Evolutionary conservation across 129 eudicot species (phyloP).

Genomic region (Flaveria linearis): DNA sequence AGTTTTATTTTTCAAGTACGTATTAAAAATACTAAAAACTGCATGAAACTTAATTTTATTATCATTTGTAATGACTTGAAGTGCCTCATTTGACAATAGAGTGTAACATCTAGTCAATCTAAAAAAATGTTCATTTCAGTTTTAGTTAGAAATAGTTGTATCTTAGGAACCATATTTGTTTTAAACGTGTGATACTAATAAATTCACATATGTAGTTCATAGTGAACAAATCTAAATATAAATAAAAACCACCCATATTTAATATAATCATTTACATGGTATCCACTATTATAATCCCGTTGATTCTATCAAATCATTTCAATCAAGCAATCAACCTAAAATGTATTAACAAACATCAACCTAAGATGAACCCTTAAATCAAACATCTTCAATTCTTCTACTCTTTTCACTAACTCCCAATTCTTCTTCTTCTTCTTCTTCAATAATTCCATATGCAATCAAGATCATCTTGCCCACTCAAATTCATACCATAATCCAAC

Average conservation of each 20-base stretch:
- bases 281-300: slow-evolving; percentile 22
- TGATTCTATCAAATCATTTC: slow-evolving; percentile 36
- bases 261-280: slow-evolving; percentile 38
- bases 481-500: slow-evolving; percentile 38
- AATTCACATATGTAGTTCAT: neutral
- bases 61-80: too few species aligned
- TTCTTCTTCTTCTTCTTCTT: slow-evolving; percentile 7
- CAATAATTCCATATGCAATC: slow-evolving; percentile 74
- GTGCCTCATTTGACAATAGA: too few species aligned
- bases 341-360: slow-evolving; percentile 31
- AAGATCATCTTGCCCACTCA: slow-evolving; percentile 50
- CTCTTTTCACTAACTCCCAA: neutral
- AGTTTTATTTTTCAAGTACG: too few species aligned
- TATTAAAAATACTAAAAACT: too few species aligned
- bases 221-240: neutral
- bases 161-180: too few species aligned
- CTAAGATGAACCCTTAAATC: slow-evolving; percentile 18
- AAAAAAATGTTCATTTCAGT: too few species aligned
- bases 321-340: slow-evolving; percentile 33
- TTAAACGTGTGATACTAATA: too few species aligned
- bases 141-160: too few species aligned
- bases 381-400: slow-evolving; percentile 20
- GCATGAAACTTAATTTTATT: too few species aligned
- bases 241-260: slow-evolving; percentile 30
- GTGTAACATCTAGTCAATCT: too few species aligned